phyloP scores from a whole-genome alignment of 2,329 filamentous ascomycete genomes.

The Fusarium pilosicola region DNA sequence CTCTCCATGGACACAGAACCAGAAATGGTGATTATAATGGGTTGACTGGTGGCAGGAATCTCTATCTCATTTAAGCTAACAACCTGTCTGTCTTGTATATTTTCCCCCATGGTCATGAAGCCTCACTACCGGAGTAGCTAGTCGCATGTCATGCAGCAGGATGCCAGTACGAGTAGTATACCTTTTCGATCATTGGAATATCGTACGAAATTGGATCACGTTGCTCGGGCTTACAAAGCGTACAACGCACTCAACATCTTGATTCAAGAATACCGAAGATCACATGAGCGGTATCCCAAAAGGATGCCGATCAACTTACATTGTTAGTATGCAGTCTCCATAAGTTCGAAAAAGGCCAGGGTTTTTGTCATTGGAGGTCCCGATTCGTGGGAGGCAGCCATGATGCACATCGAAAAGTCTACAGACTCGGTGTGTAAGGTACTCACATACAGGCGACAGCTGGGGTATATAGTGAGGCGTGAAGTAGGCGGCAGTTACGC shows the following conservation, averaged over 20 bases:
- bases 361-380: neutral
- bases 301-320: constrained; percentile 2
- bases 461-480: too few relatives aligned
- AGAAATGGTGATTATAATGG: constrained; percentile 35
- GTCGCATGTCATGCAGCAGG: neutral
- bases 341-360: neutral
- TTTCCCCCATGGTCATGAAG: neutral
- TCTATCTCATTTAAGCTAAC: neutral
- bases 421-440: neutral
- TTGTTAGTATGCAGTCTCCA: neutral
- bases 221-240: neutral
- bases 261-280: neutral
- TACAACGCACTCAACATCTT: neutral
- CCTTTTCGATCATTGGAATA: neutral
- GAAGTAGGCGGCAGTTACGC: neutral
- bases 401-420: neutral
- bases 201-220: neutral
- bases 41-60: neutral
- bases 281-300: constrained; percentile 14
- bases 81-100: neutral
- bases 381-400: neutral
- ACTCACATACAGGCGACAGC: neutral
- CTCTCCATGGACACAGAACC: constrained; percentile 45
- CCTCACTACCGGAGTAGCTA: neutral
- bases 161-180: neutral